Percentiles rank a stretch among this genome's conserved stretches.
phyloP scores from a whole-genome alignment of 805 yeast species.

The Kockiozyma suomiensis region DNA sequence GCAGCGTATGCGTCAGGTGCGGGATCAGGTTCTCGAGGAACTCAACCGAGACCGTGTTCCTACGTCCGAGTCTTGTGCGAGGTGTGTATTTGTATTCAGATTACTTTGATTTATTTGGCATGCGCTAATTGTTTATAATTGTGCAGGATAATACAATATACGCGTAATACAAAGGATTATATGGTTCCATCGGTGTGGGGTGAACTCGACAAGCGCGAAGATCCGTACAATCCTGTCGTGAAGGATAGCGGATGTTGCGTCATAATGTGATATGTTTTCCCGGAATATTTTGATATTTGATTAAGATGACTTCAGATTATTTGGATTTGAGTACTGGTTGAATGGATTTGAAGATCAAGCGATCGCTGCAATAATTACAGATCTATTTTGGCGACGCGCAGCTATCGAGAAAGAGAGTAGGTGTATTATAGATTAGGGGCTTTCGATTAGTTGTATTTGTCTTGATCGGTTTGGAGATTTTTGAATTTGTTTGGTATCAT shows the following conservation, averaged over 20 bases:
- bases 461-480: neutral
- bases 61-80: conserved; percentile 12
- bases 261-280: conserved; percentile 13
- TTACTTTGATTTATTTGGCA: neutral
- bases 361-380: neutral
- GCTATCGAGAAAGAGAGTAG: too few relatives aligned
- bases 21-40: conserved; percentile 15
- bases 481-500: neutral
- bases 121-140: neutral
- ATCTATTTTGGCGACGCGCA: neutral
- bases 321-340: too few relatives aligned
- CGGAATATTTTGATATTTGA: too few relatives aligned
- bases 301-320: too few relatives aligned
- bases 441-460: neutral
- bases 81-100: neutral
- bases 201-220: conserved; percentile 26
- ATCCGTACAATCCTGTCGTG: conserved; percentile 31
- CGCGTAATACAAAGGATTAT: conserved; percentile 30
- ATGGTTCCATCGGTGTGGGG: conserved; percentile 36
- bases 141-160: conserved; percentile 28
- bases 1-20: conserved; percentile 10
- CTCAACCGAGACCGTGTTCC: conserved; percentile 22
- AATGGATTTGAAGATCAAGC: too few relatives aligned
- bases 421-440: neutral
- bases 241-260: conserved; percentile 20